Conservation (phyloP, 2,329 filamentous ascomycete species). For the Sporothrix dimorphospora region DNA sequence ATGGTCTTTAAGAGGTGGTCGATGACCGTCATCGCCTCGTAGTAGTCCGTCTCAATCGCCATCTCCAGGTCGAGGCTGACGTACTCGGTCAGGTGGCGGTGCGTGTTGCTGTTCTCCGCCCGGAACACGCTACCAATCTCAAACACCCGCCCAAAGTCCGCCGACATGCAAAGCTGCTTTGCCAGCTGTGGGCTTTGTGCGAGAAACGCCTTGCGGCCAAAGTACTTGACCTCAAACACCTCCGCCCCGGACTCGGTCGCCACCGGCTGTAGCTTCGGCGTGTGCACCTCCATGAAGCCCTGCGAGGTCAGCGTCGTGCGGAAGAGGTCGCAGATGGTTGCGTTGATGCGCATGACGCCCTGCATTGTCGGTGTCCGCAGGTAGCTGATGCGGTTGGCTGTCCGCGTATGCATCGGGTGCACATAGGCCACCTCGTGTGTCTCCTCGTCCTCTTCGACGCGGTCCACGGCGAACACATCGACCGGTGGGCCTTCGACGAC, state of each 20-base stretch:
- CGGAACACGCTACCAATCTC: slow-evolving; percentile 90
- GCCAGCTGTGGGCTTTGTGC: slow-evolving; percentile 90
- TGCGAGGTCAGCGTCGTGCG: slow-evolving; percentile 72
- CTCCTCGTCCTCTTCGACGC: slow-evolving; percentile 43
- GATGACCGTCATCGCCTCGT: slow-evolving; percentile 79
- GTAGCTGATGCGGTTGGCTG: slow-evolving; percentile 80
- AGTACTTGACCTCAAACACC: slow-evolving; percentile 92
- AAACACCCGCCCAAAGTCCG: slow-evolving; percentile 87
- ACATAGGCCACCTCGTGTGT: slow-evolving; percentile 57
- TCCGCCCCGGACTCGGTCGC: slow-evolving; percentile 90
- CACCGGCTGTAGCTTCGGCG: slow-evolving; percentile 85
- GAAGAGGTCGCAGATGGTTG: slow-evolving; percentile 79
- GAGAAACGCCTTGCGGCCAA: slow-evolving; percentile 81
- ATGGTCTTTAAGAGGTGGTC: slow-evolving; percentile 76
- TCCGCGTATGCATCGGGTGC: slow-evolving; percentile 68
- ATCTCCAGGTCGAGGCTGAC: slow-evolving; percentile 93
- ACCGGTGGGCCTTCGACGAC: slow-evolving; percentile 54
- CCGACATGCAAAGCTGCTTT: slow-evolving; percentile 90
- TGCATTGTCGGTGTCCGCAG: slow-evolving; percentile 85
- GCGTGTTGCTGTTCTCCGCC: slow-evolving; percentile 94
- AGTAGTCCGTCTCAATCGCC: slow-evolving; percentile 85
- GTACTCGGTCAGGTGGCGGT: slow-evolving; percentile 91
- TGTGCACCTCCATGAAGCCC: slow-evolving; percentile 91
- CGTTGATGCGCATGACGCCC: slow-evolving; percentile 84
- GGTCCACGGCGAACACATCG: slow-evolving; percentile 54